Conservation (phyloP, 192 early-diverging fungal species). For the Podila verticillata region DNA sequence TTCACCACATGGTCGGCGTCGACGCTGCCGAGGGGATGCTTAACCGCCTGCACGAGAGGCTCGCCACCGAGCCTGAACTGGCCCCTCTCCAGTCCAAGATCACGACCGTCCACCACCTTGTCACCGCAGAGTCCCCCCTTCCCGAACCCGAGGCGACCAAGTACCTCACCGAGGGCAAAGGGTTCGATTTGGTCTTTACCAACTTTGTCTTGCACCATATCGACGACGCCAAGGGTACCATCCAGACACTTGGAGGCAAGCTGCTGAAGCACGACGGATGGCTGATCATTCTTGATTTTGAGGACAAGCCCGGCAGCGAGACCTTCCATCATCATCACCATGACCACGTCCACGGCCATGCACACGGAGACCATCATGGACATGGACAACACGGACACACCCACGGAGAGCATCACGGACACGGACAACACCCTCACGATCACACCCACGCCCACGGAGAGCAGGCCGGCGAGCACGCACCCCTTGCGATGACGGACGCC, state of each 20-base stretch:
- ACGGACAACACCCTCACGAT: not conserved
- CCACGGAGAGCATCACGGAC: not conserved
- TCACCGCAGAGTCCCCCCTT: constrained; percentile 14
- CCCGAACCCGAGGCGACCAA: constrained; percentile 19
- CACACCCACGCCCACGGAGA: not conserved
- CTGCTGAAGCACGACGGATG: constrained; percentile 30
- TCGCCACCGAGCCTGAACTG: constrained; percentile 19
- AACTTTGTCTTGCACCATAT: constrained; percentile 48
- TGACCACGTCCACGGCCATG: constrained; percentile 12
- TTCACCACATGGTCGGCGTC: constrained; percentile 22
- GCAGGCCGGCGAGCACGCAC: not conserved
- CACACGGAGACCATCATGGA: constrained; percentile 1
- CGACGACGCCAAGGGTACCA: constrained; percentile 17
- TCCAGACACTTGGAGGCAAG: constrained; percentile 12
- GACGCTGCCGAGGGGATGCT: constrained; percentile 40
- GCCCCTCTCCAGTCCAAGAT: constrained; percentile 13
- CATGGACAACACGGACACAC: constrained; percentile 4
- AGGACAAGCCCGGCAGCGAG: not conserved
- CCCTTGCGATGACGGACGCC: constrained; percentile 11
- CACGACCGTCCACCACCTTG: constrained; percentile 27
- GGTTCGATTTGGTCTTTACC: constrained; percentile 21
- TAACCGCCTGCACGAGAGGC: constrained; percentile 9
- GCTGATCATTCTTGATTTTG: constrained; percentile 23
- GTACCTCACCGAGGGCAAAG: constrained; percentile 8
- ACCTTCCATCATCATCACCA: not conserved